These are phyloP conservation scores for Scopulariopsis brevicaulis DNA, from an alignment of 2,329 filamentous ascomycete species.

Conservation along the genomic window DNA sequence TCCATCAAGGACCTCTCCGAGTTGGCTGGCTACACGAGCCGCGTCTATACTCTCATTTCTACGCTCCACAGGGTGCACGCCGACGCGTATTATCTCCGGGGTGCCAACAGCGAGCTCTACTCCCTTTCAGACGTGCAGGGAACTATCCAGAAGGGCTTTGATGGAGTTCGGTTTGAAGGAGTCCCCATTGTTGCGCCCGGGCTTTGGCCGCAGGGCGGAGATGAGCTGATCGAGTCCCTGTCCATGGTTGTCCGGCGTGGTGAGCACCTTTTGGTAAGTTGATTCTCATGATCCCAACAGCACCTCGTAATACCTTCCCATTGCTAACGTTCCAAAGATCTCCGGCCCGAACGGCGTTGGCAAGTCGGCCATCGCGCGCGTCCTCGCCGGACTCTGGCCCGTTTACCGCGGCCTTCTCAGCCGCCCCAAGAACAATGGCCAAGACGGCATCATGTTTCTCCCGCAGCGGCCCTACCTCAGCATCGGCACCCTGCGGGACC, in stretches of 20 bases:
- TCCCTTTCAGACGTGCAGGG: slow-evolving; percentile 87
- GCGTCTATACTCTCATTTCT: slow-evolving; percentile 90
- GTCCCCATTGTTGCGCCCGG: slow-evolving; percentile 86
- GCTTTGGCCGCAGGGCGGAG: slow-evolving; percentile 80
- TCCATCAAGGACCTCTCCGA: slow-evolving; percentile 97
- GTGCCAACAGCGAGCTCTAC: slow-evolving; percentile 64
- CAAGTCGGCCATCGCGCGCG: slow-evolving; percentile 77
- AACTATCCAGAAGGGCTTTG: slow-evolving; percentile 88
- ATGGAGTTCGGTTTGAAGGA: slow-evolving; percentile 85
- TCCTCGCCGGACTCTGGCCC: slow-evolving; percentile 90
- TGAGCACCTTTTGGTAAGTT: slow-evolving; percentile 61
- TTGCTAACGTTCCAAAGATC: slow-evolving; percentile 35
- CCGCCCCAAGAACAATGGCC: slow-evolving; percentile 65
- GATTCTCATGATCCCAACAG: not conserved
- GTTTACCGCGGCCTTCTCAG: slow-evolving; percentile 89
- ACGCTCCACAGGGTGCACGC: slow-evolving; percentile 91
- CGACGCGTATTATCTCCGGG: slow-evolving; percentile 65
- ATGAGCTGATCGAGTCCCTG: slow-evolving; percentile 79
- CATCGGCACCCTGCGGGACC: slow-evolving; percentile 85
- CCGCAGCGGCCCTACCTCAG: slow-evolving; percentile 89
- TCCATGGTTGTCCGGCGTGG: slow-evolving; percentile 83
- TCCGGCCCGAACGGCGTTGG: slow-evolving; percentile 92
- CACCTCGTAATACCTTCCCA: not conserved
- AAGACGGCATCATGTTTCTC: slow-evolving; percentile 96
- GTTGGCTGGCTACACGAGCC: slow-evolving; percentile 87